Conservation (phyloP, 192 early-diverging fungal species). For the Chytriomyces confervae region DNA sequence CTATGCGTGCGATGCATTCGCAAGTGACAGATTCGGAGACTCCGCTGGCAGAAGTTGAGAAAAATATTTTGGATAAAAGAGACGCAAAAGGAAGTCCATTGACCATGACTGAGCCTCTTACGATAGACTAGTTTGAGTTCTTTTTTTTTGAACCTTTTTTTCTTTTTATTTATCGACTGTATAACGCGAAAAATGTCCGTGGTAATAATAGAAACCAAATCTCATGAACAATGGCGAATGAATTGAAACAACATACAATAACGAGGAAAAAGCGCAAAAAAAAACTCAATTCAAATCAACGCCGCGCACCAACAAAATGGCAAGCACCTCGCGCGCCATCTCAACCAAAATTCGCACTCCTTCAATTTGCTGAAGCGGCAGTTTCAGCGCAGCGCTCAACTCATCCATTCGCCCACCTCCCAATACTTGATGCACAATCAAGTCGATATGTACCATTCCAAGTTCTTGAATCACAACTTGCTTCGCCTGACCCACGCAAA, state of each 20-base stretch:
- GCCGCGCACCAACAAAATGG: conserved; percentile 17
- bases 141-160: too few relatives aligned
- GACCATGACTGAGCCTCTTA: too few relatives aligned
- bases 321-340: neutral
- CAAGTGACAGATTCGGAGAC: neutral
- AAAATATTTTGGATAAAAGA: too few relatives aligned
- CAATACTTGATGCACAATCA: neutral
- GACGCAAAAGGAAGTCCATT: too few relatives aligned
- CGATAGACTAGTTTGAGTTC: too few relatives aligned
- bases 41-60: too few relatives aligned
- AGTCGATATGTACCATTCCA: neutral
- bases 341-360: conserved; percentile 1
- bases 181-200: neutral
- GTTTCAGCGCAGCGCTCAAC: neutral
- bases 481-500: neutral
- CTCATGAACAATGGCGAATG: neutral
- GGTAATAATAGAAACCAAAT: neutral
- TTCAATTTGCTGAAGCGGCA: neutral
- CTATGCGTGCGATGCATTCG: conserved; percentile 7
- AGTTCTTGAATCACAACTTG: neutral
- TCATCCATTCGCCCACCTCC: neutral
- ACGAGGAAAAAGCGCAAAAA: neutral
- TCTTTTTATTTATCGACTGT: neutral
- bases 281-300: neutral
- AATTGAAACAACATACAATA: neutral